Evolutionary conservation across 2,329 filamentous ascomycete species (phyloP).

Genomic region (Stemphylium lycopersici): DNA sequence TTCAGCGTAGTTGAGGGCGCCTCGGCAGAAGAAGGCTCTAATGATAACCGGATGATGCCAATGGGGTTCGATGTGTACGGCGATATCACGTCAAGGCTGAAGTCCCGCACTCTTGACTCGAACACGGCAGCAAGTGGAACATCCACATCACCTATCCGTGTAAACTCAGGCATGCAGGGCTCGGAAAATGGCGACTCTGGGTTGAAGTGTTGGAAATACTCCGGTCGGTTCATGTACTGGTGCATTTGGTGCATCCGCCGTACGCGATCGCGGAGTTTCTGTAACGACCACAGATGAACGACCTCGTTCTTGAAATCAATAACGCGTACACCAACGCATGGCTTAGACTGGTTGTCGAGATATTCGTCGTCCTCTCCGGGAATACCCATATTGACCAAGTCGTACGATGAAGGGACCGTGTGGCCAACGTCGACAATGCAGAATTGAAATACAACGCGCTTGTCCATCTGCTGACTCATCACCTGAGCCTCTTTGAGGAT

Average conservation of each 20-base stretch:
- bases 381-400: constrained; percentile 91
- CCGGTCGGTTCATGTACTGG: constrained; percentile 93
- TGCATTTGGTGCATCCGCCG: constrained; percentile 95
- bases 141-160: constrained; percentile 88
- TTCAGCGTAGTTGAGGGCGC: constrained; percentile 92
- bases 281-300: constrained; percentile 90
- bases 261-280: constrained; percentile 87
- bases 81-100: constrained; percentile 86
- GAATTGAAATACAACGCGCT: constrained; percentile 93
- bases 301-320: constrained; percentile 88
- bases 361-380: constrained; percentile 83
- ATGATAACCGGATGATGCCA: constrained; percentile 85
- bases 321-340: constrained; percentile 87
- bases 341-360: constrained; percentile 81
- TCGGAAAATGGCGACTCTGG: constrained; percentile 94
- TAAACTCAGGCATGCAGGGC: constrained; percentile 88
- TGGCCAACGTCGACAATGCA: constrained; percentile 89
- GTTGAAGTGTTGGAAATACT: constrained; percentile 91
- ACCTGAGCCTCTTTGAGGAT: constrained; percentile 94
- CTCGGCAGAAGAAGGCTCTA: constrained; percentile 92
- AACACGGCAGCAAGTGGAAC: constrained; percentile 93
- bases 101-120: constrained; percentile 92
- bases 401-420: constrained; percentile 89
- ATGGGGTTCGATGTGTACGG: constrained; percentile 91
- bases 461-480: constrained; percentile 95